A percentile compares a stretch with the other conserved stretches of the same genome.
phyloP scores from a whole-genome alignment of 164 flowering plant species.

The Tinospora cordifolia region DNA sequence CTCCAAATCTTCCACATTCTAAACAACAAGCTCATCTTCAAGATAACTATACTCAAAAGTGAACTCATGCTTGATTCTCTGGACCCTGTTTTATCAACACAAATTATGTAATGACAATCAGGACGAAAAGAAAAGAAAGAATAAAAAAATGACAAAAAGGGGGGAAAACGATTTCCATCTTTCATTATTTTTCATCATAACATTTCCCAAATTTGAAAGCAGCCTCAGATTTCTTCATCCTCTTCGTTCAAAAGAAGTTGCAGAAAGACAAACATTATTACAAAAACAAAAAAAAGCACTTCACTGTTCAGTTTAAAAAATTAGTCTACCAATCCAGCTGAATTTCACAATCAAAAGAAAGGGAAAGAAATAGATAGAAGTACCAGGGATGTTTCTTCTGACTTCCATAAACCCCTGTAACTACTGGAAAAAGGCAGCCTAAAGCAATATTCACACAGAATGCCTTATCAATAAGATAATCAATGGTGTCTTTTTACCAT shows the following conservation, averaged over 20 bases:
- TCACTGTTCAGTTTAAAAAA: neutral
- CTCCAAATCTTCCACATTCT: conserved; percentile 19
- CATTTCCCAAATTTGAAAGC: conserved; percentile 89
- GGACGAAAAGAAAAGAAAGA: conserved; percentile 8
- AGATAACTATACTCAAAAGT: conserved; percentile 85
- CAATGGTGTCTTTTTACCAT: neutral
- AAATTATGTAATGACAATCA: neutral
- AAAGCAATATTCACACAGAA: too few species aligned
- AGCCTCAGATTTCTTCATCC: conserved; percentile 92
- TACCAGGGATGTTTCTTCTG: too few species aligned
- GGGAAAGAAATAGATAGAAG: too few species aligned
- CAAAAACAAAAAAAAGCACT: neutral
- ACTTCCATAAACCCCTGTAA: too few species aligned
- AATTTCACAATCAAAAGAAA: too few species aligned
- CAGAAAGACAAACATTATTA: neutral
- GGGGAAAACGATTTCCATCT: too few species aligned
- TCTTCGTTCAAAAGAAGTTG: conserved; percentile 18
- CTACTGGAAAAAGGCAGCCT: too few species aligned
- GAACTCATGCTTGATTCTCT: conserved; percentile 87
- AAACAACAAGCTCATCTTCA: conserved; percentile 82
- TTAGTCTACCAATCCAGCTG: neutral
- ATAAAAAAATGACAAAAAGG: neutral
- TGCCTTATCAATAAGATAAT: too few species aligned
- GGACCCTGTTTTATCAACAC: conserved; percentile 56
- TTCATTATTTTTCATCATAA: conserved; percentile 58